Evolutionary conservation across 495 filamentous ascomycete species (phyloP).

Genomic region (Xylaria palmicola): DNA sequence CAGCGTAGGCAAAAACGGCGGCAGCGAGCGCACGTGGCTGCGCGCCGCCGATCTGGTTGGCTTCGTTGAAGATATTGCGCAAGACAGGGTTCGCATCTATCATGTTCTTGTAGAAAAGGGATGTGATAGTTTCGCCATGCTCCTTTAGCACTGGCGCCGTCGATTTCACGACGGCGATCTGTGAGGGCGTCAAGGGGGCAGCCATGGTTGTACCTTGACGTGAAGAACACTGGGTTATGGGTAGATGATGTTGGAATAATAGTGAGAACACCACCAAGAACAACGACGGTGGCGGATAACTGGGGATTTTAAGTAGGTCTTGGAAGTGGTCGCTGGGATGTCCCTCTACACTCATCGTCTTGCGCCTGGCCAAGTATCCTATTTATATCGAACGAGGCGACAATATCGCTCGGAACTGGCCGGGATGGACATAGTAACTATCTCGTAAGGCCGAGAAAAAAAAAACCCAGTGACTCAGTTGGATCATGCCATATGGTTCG

Average conservation of each 20-base stretch:
- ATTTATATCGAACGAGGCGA: not conserved
- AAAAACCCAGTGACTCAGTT: not conserved
- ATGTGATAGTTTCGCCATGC: conserved; percentile 66
- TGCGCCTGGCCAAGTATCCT: not conserved
- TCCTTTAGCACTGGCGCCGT: conserved; percentile 63
- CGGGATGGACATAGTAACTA: not conserved
- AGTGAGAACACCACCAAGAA: not conserved
- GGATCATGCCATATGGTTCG: conserved; percentile 6
- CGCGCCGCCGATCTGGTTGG: conserved; percentile 62
- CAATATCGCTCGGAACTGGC: not conserved
- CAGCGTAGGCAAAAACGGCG: conserved; percentile 68
- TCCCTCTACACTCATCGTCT: not conserved
- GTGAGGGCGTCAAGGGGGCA: conserved; percentile 37
- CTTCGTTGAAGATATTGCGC: conserved; percentile 64
- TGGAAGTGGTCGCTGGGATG: no score
- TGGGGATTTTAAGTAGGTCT: not conserved
- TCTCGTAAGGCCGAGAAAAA: not conserved
- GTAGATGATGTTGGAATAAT: not conserved
- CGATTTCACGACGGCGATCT: conserved; percentile 56
- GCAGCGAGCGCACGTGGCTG: conserved; percentile 65
- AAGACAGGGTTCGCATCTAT: conserved; percentile 60
- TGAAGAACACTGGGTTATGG: not conserved
- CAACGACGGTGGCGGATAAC: not conserved
- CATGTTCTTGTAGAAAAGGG: conserved; percentile 67
- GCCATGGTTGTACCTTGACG: conserved; percentile 12